These are phyloP conservation scores for Lentinula sp. DNA, from an alignment of 768 basidiomycete species.

Conservation along the genomic window DNA sequence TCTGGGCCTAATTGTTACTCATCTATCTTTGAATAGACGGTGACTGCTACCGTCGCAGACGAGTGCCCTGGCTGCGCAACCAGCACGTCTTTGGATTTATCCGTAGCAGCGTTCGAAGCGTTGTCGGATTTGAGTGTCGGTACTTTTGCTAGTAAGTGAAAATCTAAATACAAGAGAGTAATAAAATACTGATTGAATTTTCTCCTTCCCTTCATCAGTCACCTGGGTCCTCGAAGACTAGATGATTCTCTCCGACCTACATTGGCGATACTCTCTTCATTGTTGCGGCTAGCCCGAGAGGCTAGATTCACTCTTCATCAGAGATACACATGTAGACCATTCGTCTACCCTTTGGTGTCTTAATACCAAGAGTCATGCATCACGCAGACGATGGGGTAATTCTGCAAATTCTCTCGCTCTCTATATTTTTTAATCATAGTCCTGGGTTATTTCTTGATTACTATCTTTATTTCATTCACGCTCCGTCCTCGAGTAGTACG, in stretches of 20 bases:
- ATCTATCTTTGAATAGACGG: slow-evolving; percentile 10
- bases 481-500: too few relatives aligned
- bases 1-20: not conserved
- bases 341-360: not conserved
- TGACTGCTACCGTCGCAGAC: slow-evolving; percentile 46
- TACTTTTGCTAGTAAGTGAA: not conserved
- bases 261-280: not conserved
- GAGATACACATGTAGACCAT: not conserved
- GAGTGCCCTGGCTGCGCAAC: slow-evolving; percentile 50
- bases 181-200: not conserved
- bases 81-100: slow-evolving; percentile 44
- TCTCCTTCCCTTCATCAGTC: not conserved
- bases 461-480: too few relatives aligned
- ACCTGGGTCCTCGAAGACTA: not conserved
- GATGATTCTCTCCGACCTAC: not conserved
- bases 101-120: slow-evolving; percentile 38
- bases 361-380: not conserved
- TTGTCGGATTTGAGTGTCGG: not conserved
- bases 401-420: too few relatives aligned
- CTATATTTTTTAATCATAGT: too few relatives aligned
- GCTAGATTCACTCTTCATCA: not conserved
- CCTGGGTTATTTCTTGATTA: too few relatives aligned
- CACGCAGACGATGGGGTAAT: too few relatives aligned
- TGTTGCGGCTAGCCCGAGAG: not conserved
- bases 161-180: not conserved